Conservation (phyloP, 1,284 basidiomycete genomes). For the Xerocomus amazonicus region DNA sequence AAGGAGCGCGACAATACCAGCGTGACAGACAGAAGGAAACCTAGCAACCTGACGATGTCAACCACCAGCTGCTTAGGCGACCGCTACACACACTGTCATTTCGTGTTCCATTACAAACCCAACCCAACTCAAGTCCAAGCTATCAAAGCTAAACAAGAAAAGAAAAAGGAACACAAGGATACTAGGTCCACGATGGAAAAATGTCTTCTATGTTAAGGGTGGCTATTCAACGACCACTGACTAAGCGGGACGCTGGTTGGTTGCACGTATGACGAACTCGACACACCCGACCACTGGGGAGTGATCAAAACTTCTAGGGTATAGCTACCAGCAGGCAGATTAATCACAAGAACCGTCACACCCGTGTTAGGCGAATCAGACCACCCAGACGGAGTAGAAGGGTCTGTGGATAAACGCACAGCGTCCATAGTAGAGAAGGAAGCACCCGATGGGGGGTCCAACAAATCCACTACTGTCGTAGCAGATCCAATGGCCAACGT, state of each 20-base stretch:
- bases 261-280: slow-evolving; percentile 49
- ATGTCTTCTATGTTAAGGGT: slow-evolving; percentile 36
- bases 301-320: slow-evolving; percentile 80
- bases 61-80: slow-evolving; percentile 21
- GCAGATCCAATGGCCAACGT: slow-evolving; percentile 47
- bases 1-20: slow-evolving; percentile 10
- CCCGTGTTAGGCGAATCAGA: slow-evolving; percentile 75
- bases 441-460: slow-evolving; percentile 62
- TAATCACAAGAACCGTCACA: slow-evolving; percentile 79
- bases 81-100: slow-evolving; percentile 5
- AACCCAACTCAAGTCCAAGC: not conserved
- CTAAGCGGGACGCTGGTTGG: slow-evolving; percentile 56
- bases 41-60: slow-evolving; percentile 13
- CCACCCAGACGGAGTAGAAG: slow-evolving; percentile 49
- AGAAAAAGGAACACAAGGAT: slow-evolving; percentile 4
- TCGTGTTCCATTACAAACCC: slow-evolving; percentile 17
- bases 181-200: no score
- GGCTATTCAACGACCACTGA: slow-evolving; percentile 62
- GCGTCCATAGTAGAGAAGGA: slow-evolving; percentile 48
- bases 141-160: slow-evolving; percentile 5
- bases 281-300: slow-evolving; percentile 75
- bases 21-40: not conserved
- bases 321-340: slow-evolving; percentile 66
- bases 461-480: slow-evolving; percentile 46
- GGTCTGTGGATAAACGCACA: slow-evolving; percentile 57